Base-by-base conservation (phyloP, 495 filamentous ascomycete genomes). In the Lepraria neglecta region DNA sequence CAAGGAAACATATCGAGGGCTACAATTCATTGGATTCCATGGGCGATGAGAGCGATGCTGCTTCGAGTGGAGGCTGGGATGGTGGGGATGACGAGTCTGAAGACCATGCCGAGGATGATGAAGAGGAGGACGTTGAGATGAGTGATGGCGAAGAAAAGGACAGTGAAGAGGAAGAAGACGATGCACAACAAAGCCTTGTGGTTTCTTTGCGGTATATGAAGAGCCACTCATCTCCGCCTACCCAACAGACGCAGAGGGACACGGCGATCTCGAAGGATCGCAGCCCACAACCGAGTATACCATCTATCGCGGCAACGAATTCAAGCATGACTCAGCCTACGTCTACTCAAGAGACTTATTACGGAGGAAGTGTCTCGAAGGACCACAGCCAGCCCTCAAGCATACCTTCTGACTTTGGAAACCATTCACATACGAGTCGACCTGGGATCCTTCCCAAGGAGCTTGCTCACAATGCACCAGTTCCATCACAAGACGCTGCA, bases 191-290 rank as follows among this genome's bases (percentile, higher is more conserved):
- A 45, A 87, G 82, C 59, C 77, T 88, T 30, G 77, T 92, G 40
- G 84, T 90, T 62, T 86, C 86, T 64, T 78, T 92, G 50, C 78
- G 77, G 64, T 80, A 80, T 61, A 64, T 69, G 42, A 67, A 65
- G 43, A 52, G 46, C 30, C 43, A 45, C 21, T 21, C 42, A 12
- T 21, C 44, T 53, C 54, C 43, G 12, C 64, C 59, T 10, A 31
- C 4, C 31, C 24, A 63, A 24, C 31, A 31, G 14, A n/a, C 24
- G 50, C 59, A 11, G 28, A 61, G 19, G 9, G 42, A 43, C 19
- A 21, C 9, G 44, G 42, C 44, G 38, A 50, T 45, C 47, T 60
- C 47, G 2, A 11, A 30, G 24, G 28, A 46, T 50, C 51, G 35
- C 40, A 48, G 28, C 28, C 31, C n/a, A 12, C 51, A 19, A 54